phyloP scores from a whole-genome alignment of 2,329 filamentous ascomycete genomes.

The Curvularia eragrostidis region DNA sequence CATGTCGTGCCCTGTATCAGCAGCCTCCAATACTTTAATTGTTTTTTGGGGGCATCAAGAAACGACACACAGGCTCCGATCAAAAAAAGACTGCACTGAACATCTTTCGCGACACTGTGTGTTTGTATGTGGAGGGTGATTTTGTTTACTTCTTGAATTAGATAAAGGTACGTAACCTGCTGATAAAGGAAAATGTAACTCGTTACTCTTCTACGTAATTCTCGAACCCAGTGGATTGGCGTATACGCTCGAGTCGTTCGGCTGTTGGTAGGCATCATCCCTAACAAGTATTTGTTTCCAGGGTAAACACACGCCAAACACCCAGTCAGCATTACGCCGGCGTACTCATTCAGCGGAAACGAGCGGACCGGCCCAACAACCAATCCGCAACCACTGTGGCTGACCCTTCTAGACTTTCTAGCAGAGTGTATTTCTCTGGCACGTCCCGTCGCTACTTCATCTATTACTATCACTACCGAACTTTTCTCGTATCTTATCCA shows the following conservation, averaged over 20 bases:
- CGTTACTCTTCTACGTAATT: neutral
- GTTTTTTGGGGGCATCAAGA: neutral
- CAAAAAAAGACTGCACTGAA: neutral
- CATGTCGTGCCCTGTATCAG: slow-evolving; percentile 1
- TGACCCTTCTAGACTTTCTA: neutral
- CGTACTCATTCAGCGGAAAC: neutral
- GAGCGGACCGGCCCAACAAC: neutral
- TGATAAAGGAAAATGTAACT: neutral
- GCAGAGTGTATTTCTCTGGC: neutral
- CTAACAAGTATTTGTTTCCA: neutral
- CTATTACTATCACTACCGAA: neutral
- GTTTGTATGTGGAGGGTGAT: neutral
- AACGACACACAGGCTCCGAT: neutral
- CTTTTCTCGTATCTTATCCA: neutral
- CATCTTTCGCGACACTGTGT: neutral
- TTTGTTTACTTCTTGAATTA: neutral
- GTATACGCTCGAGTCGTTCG: neutral
- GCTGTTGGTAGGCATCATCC: slow-evolving; percentile 3
- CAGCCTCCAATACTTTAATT: slow-evolving; percentile 2
- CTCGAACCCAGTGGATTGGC: neutral
- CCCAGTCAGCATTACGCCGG: neutral
- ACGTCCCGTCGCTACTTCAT: neutral
- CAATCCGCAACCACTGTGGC: neutral
- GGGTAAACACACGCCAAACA: neutral
- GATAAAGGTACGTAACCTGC: slow-evolving; percentile 1